Evolutionary conservation across 768 basidiomycete genomes (phyloP).

Genomic region (Mycena floridula): DNA sequence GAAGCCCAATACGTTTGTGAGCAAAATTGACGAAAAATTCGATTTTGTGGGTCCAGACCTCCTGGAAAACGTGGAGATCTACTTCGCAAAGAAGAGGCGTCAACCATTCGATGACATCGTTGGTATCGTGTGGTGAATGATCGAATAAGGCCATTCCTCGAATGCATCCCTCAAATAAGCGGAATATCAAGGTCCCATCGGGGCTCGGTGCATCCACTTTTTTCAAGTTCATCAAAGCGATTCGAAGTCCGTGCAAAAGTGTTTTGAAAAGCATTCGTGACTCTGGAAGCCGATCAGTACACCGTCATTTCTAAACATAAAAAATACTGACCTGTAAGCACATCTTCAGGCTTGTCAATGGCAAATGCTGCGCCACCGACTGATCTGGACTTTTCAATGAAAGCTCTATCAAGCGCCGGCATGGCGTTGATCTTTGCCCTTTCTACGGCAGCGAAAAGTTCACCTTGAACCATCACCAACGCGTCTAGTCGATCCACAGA

Average conservation of each 20-base stretch:
- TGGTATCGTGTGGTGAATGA: conserved; percentile 46
- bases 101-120: conserved; percentile 85
- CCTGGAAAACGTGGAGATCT: conserved; percentile 89
- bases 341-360: conserved; percentile 76
- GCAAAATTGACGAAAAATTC: conserved; percentile 83
- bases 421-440: conserved; percentile 41
- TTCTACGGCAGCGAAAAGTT: conserved; percentile 42
- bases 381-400: conserved; percentile 84
- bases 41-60: conserved; percentile 93
- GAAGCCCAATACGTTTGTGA: conserved; percentile 68
- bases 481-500: conserved; percentile 82
- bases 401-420: conserved; percentile 45
- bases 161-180: conserved; percentile 82
- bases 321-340: conserved; percentile 60
- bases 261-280: conserved; percentile 83
- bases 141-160: conserved; percentile 83
- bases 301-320: background rate
- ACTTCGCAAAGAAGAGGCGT: conserved; percentile 72
- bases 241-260: conserved; percentile 82
- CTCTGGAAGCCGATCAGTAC: conserved; percentile 39
- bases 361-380: conserved; percentile 73
- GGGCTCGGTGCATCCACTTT: conserved; percentile 74
- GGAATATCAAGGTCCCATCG: conserved; percentile 82
- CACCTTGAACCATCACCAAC: conserved; percentile 58
- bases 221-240: conserved; percentile 68